Conservation (phyloP, 2,329 filamentous ascomycete species). For the Arthrobotrys musiformis region DNA sequence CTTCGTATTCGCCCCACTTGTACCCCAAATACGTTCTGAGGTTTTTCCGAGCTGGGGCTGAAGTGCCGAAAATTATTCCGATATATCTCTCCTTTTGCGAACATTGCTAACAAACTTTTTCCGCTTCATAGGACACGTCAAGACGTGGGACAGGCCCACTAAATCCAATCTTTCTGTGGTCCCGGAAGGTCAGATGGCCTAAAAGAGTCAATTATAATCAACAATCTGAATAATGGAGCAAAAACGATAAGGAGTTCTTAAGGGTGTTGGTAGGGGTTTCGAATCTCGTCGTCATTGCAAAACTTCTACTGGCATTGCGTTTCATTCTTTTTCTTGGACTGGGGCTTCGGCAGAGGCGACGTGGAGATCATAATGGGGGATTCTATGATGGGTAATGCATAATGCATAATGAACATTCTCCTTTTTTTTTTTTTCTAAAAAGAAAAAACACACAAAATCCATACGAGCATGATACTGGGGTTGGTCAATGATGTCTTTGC, state of each 20-base stretch:
- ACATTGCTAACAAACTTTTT: not conserved
- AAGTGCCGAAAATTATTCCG: constrained; percentile 15
- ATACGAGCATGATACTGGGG: not conserved
- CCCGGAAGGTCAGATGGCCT: constrained; percentile 21
- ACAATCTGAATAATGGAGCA: not conserved
- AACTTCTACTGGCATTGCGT: not conserved
- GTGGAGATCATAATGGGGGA: not conserved
- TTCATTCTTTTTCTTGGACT: not conserved
- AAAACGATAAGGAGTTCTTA: not conserved
- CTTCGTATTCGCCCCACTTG: constrained; percentile 1
- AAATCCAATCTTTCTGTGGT: constrained; percentile 47
- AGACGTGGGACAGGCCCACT: constrained; percentile 79
- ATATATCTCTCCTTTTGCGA: not conserved
- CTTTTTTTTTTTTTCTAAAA: not conserved
- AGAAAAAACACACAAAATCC: too few relatives aligned
- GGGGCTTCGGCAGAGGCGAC: not conserved
- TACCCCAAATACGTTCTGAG: not conserved
- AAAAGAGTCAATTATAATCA: not conserved
- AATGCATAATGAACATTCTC: constrained; percentile 16
- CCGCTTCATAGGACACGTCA: constrained; percentile 73
- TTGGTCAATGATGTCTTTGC: not conserved
- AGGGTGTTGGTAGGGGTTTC: not conserved
- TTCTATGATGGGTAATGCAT: not conserved
- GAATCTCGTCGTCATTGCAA: not conserved
- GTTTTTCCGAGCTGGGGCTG: constrained; percentile 23